Conservation (phyloP, 2,329 filamentous ascomycete species). For the Cadophora malorum region DNA sequence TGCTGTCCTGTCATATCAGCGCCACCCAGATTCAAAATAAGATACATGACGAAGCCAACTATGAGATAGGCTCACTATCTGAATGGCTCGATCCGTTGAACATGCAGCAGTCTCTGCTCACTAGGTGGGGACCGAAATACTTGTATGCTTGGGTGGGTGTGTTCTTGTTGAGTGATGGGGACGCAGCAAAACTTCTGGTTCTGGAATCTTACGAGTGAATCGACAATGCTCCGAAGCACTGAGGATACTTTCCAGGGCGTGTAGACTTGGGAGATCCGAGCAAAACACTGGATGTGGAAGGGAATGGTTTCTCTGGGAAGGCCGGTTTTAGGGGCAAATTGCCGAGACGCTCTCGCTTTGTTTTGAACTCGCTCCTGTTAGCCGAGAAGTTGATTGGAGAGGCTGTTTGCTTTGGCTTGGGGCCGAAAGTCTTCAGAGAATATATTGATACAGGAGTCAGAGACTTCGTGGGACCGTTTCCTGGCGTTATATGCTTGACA, state of each 20-base stretch:
- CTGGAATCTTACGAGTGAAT: neutral
- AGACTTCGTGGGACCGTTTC: neutral
- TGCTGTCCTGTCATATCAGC: conserved; percentile 9
- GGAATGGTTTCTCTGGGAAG: neutral
- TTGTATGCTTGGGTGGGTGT: neutral
- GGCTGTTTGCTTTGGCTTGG: conserved; percentile 24
- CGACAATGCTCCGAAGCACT: neutral
- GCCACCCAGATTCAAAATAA: conserved; percentile 14
- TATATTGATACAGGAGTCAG: conserved; percentile 14
- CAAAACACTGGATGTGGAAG: neutral
- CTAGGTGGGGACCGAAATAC: conserved; percentile 15
- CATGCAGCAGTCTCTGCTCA: conserved; percentile 19
- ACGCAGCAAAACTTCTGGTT: neutral
- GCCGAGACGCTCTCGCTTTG: neutral
- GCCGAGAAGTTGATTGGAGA: conserved; percentile 13
- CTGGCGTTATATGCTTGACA: neutral
- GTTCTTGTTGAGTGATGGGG: neutral
- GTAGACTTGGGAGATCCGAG: neutral
- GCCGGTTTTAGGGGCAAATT: neutral
- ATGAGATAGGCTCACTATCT: conserved; percentile 14
- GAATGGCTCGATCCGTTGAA: conserved; percentile 24
- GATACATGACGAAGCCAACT: conserved; percentile 13
- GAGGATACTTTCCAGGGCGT: neutral
- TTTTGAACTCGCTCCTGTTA: conserved; percentile 11
- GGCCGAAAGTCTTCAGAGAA: conserved; percentile 20